Conservation (phyloP, 768 basidiomycete species). For the Agrocybe praecox region DNA sequence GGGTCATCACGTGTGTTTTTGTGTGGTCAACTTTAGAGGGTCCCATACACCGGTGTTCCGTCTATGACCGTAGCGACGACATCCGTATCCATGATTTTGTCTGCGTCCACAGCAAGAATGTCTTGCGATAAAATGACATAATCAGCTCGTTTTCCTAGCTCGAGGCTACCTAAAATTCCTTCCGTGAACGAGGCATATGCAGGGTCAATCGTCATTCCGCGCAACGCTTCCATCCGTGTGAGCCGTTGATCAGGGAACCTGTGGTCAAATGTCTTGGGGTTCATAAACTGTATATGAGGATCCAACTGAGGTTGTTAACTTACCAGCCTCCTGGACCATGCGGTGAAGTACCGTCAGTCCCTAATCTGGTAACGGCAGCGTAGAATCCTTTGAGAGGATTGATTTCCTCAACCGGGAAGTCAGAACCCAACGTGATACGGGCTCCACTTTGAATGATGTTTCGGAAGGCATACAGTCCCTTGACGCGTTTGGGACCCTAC, state of each 20-base stretch:
- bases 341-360: conserved; percentile 73
- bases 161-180: conserved; percentile 68
- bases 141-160: conserved; percentile 80
- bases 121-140: conserved; percentile 81
- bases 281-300: too few relatives aligned
- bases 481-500: conserved; percentile 83
- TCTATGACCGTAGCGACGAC: conserved; percentile 83
- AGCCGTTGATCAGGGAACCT: conserved; percentile 87
- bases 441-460: conserved; percentile 65
- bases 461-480: conserved; percentile 85
- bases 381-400: conserved; percentile 87
- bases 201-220: conserved; percentile 85
- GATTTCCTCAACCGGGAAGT: conserved; percentile 87
- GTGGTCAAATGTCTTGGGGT: too few relatives aligned
- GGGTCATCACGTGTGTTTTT: not conserved
- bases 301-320: too few relatives aligned
- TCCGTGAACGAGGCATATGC: conserved; percentile 89
- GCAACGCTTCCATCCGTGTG: conserved; percentile 73
- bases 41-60: conserved; percentile 51
- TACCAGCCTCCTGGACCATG: conserved; percentile 86
- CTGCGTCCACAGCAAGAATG: conserved; percentile 65
- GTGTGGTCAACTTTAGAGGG: conserved; percentile 15
- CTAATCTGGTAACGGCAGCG: conserved; percentile 79
- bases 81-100: conserved; percentile 64
- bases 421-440: conserved; percentile 79